Conservation (phyloP, 495 filamentous ascomycete genomes). For the Talaromyces proteolyticus region DNA sequence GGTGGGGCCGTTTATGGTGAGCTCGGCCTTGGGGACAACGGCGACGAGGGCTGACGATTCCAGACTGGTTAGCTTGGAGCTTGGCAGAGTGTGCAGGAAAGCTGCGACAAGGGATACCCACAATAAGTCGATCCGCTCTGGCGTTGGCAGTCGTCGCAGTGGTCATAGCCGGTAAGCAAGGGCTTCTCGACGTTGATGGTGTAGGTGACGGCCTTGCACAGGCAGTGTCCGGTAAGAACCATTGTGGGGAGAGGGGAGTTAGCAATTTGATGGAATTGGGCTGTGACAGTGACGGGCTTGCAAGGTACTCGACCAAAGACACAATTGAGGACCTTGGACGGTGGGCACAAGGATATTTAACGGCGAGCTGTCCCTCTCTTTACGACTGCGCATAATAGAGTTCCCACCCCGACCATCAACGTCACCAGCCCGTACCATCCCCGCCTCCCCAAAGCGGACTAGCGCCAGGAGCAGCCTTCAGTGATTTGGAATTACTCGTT, state of each 20-base stretch:
- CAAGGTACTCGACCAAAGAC: neutral
- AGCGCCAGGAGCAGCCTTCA: no score
- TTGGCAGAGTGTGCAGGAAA: neutral
- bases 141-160: conserved; percentile 69
- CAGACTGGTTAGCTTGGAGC: no score
- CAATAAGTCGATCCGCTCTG: conserved; percentile 65
- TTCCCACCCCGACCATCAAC: no score
- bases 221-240: conserved; percentile 63
- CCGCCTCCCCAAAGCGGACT: no score
- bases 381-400: no score
- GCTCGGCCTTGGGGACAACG: conserved; percentile 57
- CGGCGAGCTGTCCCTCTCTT: neutral
- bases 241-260: conserved; percentile 30
- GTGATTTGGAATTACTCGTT: no score
- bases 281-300: neutral
- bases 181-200: conserved; percentile 49
- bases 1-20: conserved; percentile 54
- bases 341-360: neutral
- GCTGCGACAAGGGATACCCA: conserved; percentile 20
- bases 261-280: neutral
- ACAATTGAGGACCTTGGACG: neutral
- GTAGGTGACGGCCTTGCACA: conserved; percentile 65
- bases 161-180: conserved; percentile 55
- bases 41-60: conserved; percentile 52
- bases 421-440: no score